Conservation (phyloP, 73 alveolate species). For the Tetrahymena elliotti region DNA sequence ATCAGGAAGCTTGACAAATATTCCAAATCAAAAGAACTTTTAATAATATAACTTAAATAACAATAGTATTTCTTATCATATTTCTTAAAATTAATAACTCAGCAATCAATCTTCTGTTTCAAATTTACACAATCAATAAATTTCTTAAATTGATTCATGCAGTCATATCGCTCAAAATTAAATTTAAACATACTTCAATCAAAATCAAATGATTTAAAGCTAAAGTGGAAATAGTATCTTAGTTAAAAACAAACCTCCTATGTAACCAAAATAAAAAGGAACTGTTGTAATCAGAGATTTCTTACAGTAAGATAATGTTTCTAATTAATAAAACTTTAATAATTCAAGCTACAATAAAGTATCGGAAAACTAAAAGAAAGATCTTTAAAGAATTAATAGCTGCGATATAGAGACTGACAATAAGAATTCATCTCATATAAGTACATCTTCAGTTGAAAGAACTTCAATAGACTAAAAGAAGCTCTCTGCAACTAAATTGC, state of each 20-base stretch:
- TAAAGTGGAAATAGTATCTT: background rate
- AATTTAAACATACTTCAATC: background rate
- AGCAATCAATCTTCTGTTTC: background rate
- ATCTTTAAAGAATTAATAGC: background rate
- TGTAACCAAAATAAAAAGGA: background rate
- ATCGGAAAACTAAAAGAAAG: background rate
- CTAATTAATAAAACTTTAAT: background rate
- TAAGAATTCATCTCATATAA: background rate
- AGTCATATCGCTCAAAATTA: background rate
- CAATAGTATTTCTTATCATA: background rate
- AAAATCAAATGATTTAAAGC: background rate
- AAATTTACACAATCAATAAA: background rate
- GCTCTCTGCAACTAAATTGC: background rate
- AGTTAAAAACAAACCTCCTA: background rate
- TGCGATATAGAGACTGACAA: background rate
- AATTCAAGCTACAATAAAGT: background rate
- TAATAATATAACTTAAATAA: background rate
- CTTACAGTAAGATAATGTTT: background rate
- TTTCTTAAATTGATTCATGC: background rate
- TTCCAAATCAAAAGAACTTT: background rate
- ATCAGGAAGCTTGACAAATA: background rate
- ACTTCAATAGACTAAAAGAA: background rate
- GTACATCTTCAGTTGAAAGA: background rate
- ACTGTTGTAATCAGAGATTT: background rate
- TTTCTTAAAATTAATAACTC: background rate